These are phyloP conservation scores for Xylariomycetidae sp. DNA, from an alignment of 2,329 filamentous ascomycete genomes.

Conservation along the genomic window DNA sequence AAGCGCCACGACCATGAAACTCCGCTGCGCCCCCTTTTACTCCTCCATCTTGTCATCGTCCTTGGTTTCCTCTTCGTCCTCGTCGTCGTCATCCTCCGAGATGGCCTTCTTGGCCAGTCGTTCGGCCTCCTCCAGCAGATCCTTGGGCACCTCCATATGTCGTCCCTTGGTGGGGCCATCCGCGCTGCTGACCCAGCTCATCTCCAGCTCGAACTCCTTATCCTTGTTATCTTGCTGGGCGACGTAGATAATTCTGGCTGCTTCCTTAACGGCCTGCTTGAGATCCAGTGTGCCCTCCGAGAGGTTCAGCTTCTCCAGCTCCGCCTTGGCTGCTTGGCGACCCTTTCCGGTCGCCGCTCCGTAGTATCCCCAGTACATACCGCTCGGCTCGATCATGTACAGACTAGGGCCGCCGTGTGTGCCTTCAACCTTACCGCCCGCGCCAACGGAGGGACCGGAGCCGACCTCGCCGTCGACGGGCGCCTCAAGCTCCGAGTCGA, in stretches of 20 bases:
- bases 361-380: conserved; percentile 98
- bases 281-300: conserved; percentile 71
- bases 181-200: conserved; percentile 91
- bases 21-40: too few species aligned
- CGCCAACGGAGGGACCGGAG: conserved; percentile 68
- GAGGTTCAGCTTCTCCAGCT: conserved; percentile 96
- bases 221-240: conserved; percentile 99
- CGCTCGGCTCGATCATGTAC: conserved; percentile 99
- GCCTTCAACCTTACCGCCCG: conserved; percentile 73
- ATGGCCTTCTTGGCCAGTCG: conserved; percentile 85
- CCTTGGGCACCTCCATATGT: conserved; percentile 90
- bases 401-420: conserved; percentile 85
- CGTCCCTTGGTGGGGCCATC: conserved; percentile 87
- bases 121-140: conserved; percentile 87
- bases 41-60: conserved; percentile 86
- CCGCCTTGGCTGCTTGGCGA: conserved; percentile 92
- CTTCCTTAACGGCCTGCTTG: conserved; percentile 88
- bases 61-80: conserved; percentile 54
- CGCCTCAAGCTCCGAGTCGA: conserved; percentile 82
- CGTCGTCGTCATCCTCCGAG: conserved; percentile 82
- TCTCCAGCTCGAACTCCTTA: conserved; percentile 98
- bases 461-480: conserved; percentile 91
- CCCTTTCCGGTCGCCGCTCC: conserved; percentile 97
- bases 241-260: conserved; percentile 93
- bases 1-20: too few species aligned